Percentiles rank a stretch among this genome's conserved stretches.
Conservation (phyloP, 768 basidiomycete species). For the Auriculariales sp. region DNA sequence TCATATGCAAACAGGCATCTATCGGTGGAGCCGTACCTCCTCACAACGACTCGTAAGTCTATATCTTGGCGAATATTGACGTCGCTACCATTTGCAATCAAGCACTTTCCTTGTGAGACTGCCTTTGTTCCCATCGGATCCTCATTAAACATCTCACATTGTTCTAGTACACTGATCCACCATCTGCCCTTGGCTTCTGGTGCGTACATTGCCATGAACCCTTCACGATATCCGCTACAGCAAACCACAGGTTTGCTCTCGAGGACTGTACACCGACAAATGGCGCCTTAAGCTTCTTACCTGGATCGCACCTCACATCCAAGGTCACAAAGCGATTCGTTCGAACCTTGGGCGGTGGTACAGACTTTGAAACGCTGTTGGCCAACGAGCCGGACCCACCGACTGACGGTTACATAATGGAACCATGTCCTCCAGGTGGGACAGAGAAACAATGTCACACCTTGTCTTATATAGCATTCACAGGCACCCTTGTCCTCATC, state of each 20-base stretch:
- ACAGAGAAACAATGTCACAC: neutral
- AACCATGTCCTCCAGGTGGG: constrained; percentile 60
- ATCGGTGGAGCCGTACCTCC: constrained; percentile 87
- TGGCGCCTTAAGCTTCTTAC: constrained; percentile 78
- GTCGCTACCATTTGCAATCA: neutral
- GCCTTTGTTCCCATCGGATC: too few species aligned
- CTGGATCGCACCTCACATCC: constrained; percentile 71
- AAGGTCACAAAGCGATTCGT: constrained; percentile 78
- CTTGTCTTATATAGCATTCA: constrained; percentile 5
- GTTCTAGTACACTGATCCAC: constrained; percentile 77
- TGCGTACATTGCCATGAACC: constrained; percentile 49
- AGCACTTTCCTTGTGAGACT: constrained; percentile 60
- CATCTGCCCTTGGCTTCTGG: constrained; percentile 91
- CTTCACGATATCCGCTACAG: neutral
- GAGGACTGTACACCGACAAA: constrained; percentile 60
- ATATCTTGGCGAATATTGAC: too few species aligned
- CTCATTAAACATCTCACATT: too few species aligned
- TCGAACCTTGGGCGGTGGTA: constrained; percentile 59
- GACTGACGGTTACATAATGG: constrained; percentile 43
- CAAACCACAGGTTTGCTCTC: constrained; percentile 11
- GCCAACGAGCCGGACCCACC: constrained; percentile 17
- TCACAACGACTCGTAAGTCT: constrained; percentile 84
- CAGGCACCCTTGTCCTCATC: constrained; percentile 84
- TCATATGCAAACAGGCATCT: constrained; percentile 87
- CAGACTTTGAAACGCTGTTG: constrained; percentile 61